A percentile compares a stretch with the other conserved stretches of the same genome.
These are phyloP conservation scores for Aureobasidium uvarum DNA, from an alignment of 2,329 filamentous ascomycete genomes.

Conservation along the genomic window DNA sequence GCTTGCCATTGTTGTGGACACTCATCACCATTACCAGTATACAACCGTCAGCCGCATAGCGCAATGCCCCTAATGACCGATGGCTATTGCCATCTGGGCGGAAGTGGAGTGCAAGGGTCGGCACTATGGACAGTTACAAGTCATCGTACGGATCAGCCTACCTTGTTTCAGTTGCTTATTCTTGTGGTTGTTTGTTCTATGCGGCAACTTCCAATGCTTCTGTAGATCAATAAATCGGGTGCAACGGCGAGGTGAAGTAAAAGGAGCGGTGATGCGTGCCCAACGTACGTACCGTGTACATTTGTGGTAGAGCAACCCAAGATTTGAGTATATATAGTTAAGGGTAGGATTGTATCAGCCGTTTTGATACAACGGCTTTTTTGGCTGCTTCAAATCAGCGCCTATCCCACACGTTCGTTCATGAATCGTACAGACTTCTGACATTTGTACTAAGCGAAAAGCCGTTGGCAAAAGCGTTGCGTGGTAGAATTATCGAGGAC, in stretches of 20 bases:
- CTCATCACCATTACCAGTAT: not conserved
- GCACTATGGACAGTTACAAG: conserved; percentile 7
- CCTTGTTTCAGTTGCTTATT: conserved; percentile 22
- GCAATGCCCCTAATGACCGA: not conserved
- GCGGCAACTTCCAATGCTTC: not conserved
- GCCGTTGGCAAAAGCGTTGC: not conserved
- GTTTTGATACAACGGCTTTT: not conserved
- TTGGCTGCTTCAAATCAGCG: not conserved
- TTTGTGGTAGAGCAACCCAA: not conserved
- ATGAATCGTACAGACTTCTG: conserved; percentile 1
- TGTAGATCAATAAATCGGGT: conserved; percentile 1
- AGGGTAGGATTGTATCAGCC: conserved; percentile 10
- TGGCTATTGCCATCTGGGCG: not conserved
- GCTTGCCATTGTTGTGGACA: not conserved
- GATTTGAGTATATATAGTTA: not conserved
- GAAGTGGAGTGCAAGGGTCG: not conserved
- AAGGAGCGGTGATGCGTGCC: not conserved
- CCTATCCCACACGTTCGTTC: not conserved
- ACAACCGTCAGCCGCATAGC: conserved; percentile 3
- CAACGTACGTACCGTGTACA: not conserved
- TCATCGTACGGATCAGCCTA: not conserved
- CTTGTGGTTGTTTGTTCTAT: not conserved
- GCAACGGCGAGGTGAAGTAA: not conserved
- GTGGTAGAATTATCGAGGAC: not conserved
- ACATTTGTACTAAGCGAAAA: not conserved